Base-by-base conservation (phyloP, 108 stramenopile species). In the Cyclotella kingstonii region DNA sequence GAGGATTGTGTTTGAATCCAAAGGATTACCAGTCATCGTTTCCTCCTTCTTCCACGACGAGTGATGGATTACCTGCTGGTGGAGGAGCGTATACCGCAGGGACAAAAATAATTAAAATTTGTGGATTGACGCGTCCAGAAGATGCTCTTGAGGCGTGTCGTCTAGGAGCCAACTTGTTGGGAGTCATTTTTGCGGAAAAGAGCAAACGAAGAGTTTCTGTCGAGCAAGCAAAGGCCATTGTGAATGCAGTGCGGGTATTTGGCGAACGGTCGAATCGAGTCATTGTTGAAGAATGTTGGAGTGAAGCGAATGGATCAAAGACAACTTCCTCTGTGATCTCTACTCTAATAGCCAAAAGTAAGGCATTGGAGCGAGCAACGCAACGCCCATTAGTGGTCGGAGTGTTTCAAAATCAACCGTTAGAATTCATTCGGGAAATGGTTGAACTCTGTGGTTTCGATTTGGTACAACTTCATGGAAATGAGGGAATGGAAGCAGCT, bases 381-480 rank as follows among this genome's bases (percentile, higher is more conserved):
- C 75, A 72, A 40, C 69, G 87, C 23, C 97, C 95, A 2, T 50
- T 95, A 25, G 89, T 95, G 4, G 94, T 97, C 46, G 98, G 98
- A 11, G 97, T 99, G 18, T 98, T 98, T 77, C 96, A 96, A 62
- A 95, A 97, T 79, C 96, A 97, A 74, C 51, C 84, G 1, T 27
- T 86, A 18, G 85, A 84, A 14, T 89, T 80, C 49, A 80, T 99
- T 25, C 76, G 59, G 10, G 70, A 81, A 61, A 82, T 84, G 65
- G 96, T 93, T 0, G 79, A 85, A 5, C 66, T 67, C 4, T 88
- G 88, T 50, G 96, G 97, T 4, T 65, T 99, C 21, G 98, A 99
- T 68, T 58, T 99, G 68, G 90, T 97, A 0, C 98, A 99, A 72
- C 81, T 99, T 51, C 98, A 99, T 54, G 97, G 98, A 3, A 78